Percentiles rank a stretch among this genome's conserved stretches.
Evolutionary conservation across 2,329 filamentous ascomycete genomes (phyloP).

Genomic region (Teratosphaeria pseudoeucalypti): DNA sequence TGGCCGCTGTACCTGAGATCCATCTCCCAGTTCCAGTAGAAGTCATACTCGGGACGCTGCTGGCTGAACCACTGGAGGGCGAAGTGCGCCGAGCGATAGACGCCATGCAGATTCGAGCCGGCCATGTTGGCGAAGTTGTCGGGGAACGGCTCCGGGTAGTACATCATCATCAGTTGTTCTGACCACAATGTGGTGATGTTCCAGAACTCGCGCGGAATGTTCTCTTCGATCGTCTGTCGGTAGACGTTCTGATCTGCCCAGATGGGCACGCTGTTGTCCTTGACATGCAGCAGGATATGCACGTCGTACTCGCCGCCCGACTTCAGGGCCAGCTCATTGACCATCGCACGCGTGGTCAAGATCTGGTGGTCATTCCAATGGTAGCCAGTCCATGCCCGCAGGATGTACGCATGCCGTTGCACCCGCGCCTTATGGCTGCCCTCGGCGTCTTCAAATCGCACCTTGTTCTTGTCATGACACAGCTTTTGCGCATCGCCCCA

Average conservation of each 20-base stretch:
- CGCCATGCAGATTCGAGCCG: slow-evolving; percentile 64
- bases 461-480: slow-evolving; percentile 40
- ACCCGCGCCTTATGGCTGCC: slow-evolving; percentile 28
- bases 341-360: slow-evolving; percentile 70
- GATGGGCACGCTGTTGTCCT: slow-evolving; percentile 63
- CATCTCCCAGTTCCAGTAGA: slow-evolving; percentile 82
- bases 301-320: slow-evolving; percentile 82
- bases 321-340: slow-evolving; percentile 68
- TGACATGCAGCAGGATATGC: slow-evolving; percentile 75
- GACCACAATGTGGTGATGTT: slow-evolving; percentile 89
- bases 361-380: slow-evolving; percentile 69
- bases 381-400: slow-evolving; percentile 77
- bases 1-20: slow-evolving; percentile 72
- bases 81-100: slow-evolving; percentile 59
- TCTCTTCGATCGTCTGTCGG: slow-evolving; percentile 54
- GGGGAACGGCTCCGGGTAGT: slow-evolving; percentile 82
- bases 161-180: slow-evolving; percentile 79
- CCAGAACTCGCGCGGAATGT: slow-evolving; percentile 73
- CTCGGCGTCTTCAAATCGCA: slow-evolving; percentile 31
- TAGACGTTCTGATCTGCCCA: slow-evolving; percentile 66
- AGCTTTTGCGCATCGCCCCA: slow-evolving; percentile 39
- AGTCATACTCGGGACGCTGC: slow-evolving; percentile 41
- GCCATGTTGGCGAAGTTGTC: slow-evolving; percentile 57
- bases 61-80: slow-evolving; percentile 43
- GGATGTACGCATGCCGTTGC: slow-evolving; percentile 66